Conservation (phyloP, 352 stramenopile genomes). For the Lagenidium giganteum region DNA sequence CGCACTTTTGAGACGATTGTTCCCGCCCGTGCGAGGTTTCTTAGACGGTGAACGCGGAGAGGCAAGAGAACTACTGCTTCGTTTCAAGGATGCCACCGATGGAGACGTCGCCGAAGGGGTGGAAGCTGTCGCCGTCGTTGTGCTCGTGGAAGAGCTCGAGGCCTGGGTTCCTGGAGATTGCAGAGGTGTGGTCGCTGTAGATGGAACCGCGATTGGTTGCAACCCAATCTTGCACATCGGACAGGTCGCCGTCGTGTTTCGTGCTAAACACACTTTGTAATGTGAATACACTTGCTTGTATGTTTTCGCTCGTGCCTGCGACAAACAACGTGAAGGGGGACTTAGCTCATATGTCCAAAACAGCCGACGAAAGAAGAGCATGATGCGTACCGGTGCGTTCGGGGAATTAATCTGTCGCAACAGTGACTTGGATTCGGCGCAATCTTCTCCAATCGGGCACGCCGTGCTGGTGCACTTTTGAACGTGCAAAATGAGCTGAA, state of each 20-base stretch:
- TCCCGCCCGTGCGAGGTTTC: conserved; percentile 45
- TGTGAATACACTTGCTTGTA: conserved; percentile 84
- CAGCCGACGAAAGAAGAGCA: background rate
- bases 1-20: conserved; percentile 27
- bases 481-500: conserved; percentile 84
- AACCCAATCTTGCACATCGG: conserved; percentile 84
- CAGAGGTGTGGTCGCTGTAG: conserved; percentile 12
- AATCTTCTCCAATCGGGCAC: conserved; percentile 72
- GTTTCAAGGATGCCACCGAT: conserved; percentile 37
- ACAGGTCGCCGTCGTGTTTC: conserved; percentile 76
- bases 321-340: background rate
- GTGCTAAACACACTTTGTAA: conserved; percentile 75
- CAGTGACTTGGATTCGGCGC: conserved; percentile 64
- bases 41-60: conserved; percentile 75
- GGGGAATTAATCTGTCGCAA: conserved; percentile 70
- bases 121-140: background rate
- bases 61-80: conserved; percentile 43
- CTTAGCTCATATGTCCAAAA: background rate
- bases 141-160: background rate
- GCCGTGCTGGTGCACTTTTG: conserved; percentile 63
- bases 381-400: conserved; percentile 41
- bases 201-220: conserved; percentile 38
- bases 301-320: conserved; percentile 65
- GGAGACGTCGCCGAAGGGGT: conserved; percentile 25
- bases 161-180: conserved; percentile 25